Evolutionary conservation across 2,329 filamentous ascomycete species (phyloP).

Genomic region (Emmonsiellopsis sp.): DNA sequence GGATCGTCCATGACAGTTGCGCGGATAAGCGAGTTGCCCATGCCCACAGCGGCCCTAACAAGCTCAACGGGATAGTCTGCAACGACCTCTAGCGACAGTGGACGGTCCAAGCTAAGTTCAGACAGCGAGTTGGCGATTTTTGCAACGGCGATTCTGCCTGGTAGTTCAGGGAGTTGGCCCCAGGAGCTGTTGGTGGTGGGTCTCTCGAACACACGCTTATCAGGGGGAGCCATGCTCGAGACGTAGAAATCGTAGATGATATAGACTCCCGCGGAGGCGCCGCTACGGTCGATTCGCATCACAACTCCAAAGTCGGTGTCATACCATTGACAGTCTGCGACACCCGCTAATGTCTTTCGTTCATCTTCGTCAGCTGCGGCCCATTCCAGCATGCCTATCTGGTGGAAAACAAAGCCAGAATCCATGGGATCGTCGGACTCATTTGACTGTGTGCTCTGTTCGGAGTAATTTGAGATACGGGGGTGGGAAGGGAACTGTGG

Average conservation of each 20-base stretch:
- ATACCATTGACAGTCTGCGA: background rate
- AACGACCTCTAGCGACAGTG: background rate
- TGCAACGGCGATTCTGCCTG: background rate
- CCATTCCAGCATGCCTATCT: conserved; percentile 2
- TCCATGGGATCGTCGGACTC: conserved; percentile 3
- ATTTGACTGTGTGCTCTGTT: conserved; percentile 4
- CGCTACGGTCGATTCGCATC: conserved; percentile 1
- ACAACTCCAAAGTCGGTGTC: conserved; percentile 3
- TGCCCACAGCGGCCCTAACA: background rate
- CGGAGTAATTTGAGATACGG: background rate
- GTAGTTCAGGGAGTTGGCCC: background rate
- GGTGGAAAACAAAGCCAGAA: conserved; percentile 5
- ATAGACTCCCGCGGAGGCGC: background rate
- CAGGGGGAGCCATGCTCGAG: background rate
- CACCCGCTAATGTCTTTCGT: background rate
- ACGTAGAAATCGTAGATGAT: conserved; percentile 5
- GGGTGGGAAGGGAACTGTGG: background rate
- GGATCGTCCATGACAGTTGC: background rate
- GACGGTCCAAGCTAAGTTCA: background rate
- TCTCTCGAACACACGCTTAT: background rate
- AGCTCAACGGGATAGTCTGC: background rate
- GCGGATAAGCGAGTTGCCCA: background rate
- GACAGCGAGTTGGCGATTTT: background rate
- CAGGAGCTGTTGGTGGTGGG: background rate
- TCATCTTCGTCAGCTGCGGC: background rate